Base-by-base conservation (phyloP, 2,329 filamentous ascomycete species). In the Cordyceps javanica region DNA sequence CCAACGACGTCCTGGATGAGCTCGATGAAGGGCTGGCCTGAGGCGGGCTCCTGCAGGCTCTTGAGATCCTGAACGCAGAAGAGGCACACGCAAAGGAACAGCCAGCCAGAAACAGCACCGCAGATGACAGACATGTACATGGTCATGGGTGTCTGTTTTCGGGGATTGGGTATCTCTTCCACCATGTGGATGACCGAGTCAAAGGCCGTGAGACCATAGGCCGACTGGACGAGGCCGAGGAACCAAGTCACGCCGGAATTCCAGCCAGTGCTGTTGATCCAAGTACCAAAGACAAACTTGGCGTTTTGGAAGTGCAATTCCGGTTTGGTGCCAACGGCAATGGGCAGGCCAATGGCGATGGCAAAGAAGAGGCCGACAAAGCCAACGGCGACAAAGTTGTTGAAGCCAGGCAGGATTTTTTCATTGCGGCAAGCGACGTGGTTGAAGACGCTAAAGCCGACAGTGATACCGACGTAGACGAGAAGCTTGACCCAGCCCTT, bases 131-230 rank as follows among this genome's bases (percentile, higher is more conserved):
- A 76, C 19, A 82, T 72, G 70, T 75, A 82, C 60, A 83, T 81
- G 3, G 78, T 74, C 16, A 70, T 71, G 0, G 81, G 81, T 0
- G 75, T 77, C 57, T 80, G 81, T 36, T 69, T 75, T 30, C 78
- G 69, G 1, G 81, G 80, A 4, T 72, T 68, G 1, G 80, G 80
- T 1, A 83, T 79, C 62, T 83, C 80, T 61, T 83, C 81, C 2
- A 81, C 77, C 72, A 83, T 76, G 64, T 84, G 81, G 38, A 83
- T 81, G 34, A 81, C 80, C 0, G 80, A 78, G 62, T 84, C 81
- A 60, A 83, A 83, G 1, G 80, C 81, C 0, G 79, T 82, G 16
- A 82, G 67, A 2, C 78, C 81, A 56, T 83, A 83, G 0, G 81
- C 81, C 1, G 78, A 76, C 61, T 83, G 81, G 0, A 83, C 73